Conservation (phyloP, 202 grass and related monocot genomes). For the Bolboschoenoplectus hybrid region DNA sequence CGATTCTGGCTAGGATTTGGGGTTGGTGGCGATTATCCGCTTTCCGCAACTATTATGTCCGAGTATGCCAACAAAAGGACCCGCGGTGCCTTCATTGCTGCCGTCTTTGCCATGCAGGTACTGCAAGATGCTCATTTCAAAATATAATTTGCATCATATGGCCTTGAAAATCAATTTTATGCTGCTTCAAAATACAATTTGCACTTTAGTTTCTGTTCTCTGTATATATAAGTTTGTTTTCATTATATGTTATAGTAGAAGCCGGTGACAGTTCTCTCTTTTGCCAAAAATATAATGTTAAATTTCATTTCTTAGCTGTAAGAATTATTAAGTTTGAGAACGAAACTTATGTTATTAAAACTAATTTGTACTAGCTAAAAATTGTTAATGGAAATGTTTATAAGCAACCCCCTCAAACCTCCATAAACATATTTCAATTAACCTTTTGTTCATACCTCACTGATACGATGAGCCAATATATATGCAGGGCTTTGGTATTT, state of each 20-base stretch:
- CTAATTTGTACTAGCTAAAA: background rate
- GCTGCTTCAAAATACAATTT: background rate
- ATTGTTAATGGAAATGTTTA: background rate
- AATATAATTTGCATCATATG: background rate
- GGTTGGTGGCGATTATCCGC: slow-evolving; percentile 64
- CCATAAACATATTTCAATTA: background rate
- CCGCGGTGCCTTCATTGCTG: slow-evolving; percentile 70
- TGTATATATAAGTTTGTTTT: too few species aligned
- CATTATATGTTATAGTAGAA: background rate
- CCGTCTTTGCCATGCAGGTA: slow-evolving; percentile 80
- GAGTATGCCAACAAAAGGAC: slow-evolving; percentile 76
- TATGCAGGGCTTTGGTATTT: slow-evolving; percentile 32
- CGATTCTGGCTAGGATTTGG: slow-evolving; percentile 74
- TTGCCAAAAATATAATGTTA: background rate
- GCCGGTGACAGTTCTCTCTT: background rate
- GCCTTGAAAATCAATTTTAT: background rate
- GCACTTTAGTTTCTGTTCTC: too few species aligned
- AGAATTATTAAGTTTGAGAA: background rate
- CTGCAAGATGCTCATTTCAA: background rate
- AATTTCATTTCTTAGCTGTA: background rate
- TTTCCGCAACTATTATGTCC: slow-evolving; percentile 64
- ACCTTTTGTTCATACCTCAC: background rate
- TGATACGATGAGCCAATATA: background rate
- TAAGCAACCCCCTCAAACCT: background rate
- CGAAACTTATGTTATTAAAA: background rate